Percentiles rank a stretch among this genome's conserved stretches.
Evolutionary conservation across 257 asterid species (phyloP).

Genomic region (Solanum infundibuliforme): DNA sequence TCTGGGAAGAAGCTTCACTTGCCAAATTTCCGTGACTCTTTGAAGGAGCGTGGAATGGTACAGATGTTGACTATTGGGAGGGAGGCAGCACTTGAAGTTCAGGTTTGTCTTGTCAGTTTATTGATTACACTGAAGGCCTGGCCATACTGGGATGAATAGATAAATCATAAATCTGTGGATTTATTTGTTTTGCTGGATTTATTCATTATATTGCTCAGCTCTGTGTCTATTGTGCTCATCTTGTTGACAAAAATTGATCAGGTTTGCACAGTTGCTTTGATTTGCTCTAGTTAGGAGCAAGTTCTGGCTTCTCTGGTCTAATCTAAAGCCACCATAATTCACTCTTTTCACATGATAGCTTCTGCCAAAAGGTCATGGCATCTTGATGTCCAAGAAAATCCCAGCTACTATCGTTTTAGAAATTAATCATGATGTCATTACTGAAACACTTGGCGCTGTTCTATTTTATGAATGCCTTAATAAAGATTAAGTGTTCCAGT

Average conservation of each 20-base stretch:
- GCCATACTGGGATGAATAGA: not conserved
- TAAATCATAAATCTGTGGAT: not conserved
- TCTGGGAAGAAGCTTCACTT: constrained; percentile 77
- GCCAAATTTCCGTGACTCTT: constrained; percentile 89
- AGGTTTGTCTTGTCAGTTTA: constrained; percentile 48
- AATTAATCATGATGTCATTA: not conserved
- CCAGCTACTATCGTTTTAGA: not conserved
- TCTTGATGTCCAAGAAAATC: not conserved
- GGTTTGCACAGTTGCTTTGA: not conserved
- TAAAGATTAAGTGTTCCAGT: not conserved
- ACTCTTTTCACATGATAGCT: not conserved
- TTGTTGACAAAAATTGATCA: not conserved
- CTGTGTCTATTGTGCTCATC: not conserved
- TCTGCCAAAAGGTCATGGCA: not conserved
- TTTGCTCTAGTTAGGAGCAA: not conserved
- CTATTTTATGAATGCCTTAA: not conserved
- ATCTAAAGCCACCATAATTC: not conserved
- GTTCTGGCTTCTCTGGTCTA: not conserved
- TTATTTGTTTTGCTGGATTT: not conserved
- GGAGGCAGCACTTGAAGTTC: constrained; percentile 95
- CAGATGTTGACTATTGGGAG: constrained; percentile 97
- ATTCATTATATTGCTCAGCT: not conserved
- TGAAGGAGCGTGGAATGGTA: constrained; percentile 79
- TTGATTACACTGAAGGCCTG: not conserved
- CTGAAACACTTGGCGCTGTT: not conserved